Percentiles rank a stretch among this genome's conserved stretches.
Evolutionary conservation across 2,329 filamentous ascomycete species (phyloP).

Genomic region (Blastomyces silverae): DNA sequence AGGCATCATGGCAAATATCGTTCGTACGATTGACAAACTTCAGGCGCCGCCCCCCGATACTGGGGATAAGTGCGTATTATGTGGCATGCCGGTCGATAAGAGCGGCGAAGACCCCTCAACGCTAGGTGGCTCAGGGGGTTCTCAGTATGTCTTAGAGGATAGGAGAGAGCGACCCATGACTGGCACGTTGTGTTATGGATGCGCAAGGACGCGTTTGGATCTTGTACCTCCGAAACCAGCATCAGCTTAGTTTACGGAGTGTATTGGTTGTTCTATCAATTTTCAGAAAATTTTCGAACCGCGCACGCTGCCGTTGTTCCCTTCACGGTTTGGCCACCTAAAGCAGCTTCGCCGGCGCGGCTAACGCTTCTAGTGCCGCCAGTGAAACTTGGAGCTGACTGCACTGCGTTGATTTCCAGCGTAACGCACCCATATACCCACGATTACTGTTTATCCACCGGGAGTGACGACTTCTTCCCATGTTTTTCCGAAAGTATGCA

Average conservation of each 20-base stretch:
- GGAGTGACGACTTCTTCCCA: neutral
- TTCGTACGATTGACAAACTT: conserved; percentile 81
- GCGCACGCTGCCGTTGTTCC: neutral
- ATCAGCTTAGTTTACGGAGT: neutral
- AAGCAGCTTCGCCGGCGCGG: neutral
- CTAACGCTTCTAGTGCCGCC: neutral
- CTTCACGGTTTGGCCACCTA: neutral
- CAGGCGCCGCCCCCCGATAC: conserved; percentile 38
- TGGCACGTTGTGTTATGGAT: conserved; percentile 37
- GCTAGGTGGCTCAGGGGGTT: conserved; percentile 33
- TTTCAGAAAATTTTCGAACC: neutral
- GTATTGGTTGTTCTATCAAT: neutral
- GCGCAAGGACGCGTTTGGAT: conserved; percentile 36
- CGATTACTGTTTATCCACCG: neutral
- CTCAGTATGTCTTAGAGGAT: conserved; percentile 7
- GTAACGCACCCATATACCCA: neutral
- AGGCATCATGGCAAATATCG: conserved; percentile 90
- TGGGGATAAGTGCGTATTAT: conserved; percentile 54
- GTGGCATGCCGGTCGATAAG: conserved; percentile 57
- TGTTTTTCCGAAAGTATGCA: neutral
- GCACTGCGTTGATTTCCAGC: neutral
- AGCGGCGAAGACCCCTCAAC: conserved; percentile 54
- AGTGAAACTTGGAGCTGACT: neutral
- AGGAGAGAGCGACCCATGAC: conserved; percentile 1
- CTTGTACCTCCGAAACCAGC: conserved; percentile 11